These are phyloP conservation scores for Lupinus albus DNA, from an alignment of 306 rosid genomes.

Conservation along the genomic window DNA sequence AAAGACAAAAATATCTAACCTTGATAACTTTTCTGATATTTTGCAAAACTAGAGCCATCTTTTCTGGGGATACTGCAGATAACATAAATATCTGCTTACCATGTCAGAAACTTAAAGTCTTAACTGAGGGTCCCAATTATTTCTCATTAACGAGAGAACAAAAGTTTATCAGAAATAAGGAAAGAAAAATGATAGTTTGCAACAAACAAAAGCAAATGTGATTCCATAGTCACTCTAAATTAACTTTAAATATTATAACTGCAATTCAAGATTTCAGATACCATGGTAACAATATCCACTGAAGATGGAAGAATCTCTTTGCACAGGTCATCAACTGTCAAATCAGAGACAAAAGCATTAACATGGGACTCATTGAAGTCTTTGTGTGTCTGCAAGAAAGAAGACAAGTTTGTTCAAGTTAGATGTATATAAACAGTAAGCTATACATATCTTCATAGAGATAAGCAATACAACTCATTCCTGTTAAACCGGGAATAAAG, in stretches of 20 bases:
- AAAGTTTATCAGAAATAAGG: constrained; percentile 27
- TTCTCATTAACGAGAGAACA: constrained; percentile 35
- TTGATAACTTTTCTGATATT: constrained; percentile 76
- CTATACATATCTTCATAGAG: neutral
- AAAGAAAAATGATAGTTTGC: constrained; percentile 24
- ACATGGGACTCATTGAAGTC: constrained; percentile 73
- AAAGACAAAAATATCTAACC: constrained; percentile 45
- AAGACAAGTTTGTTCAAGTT: constrained; percentile 28
- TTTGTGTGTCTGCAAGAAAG: constrained; percentile 63
- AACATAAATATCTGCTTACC: constrained; percentile 92
- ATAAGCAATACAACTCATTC: constrained; percentile 26
- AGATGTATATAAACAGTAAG: constrained; percentile 26
- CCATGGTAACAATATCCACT: constrained; percentile 88
- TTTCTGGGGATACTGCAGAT: constrained; percentile 96
- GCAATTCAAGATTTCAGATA: constrained; percentile 46
- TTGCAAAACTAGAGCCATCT: constrained; percentile 78
- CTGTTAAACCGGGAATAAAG: neutral
- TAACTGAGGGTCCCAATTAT: constrained; percentile 29
- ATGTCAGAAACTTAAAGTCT: constrained; percentile 59
- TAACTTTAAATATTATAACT: constrained; percentile 33
- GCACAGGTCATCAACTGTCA: constrained; percentile 81
- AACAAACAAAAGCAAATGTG: constrained; percentile 26
- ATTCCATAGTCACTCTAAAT: constrained; percentile 14
- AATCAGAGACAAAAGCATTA: constrained; percentile 80
- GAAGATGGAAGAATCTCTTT: constrained; percentile 69